Conservation (phyloP, 345 rosid species). For the Lagerstroemia speciosa region DNA sequence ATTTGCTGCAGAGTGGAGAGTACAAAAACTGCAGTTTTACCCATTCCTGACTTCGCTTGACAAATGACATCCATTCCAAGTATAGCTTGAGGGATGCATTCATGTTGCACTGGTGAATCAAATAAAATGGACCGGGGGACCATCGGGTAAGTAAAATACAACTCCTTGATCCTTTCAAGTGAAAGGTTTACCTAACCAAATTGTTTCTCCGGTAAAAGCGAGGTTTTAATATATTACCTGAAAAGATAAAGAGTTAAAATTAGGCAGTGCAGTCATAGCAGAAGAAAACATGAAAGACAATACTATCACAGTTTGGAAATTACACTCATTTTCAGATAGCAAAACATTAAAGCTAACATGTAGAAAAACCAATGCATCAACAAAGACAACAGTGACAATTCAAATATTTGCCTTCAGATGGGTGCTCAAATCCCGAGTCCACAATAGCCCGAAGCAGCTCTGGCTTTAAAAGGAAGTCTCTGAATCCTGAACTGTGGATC, state of each 20-base stretch:
- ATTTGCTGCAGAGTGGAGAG: slow-evolving; percentile 87
- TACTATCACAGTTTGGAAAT: background rate
- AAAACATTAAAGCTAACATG: background rate
- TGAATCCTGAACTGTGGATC: slow-evolving; percentile 99
- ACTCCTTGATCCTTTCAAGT: slow-evolving; percentile 53
- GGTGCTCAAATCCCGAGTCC: slow-evolving; percentile 99
- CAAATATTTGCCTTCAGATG: slow-evolving; percentile 73
- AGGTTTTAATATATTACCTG: slow-evolving; percentile 56
- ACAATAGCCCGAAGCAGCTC: slow-evolving; percentile 97
- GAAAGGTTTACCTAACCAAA: slow-evolving; percentile 53
- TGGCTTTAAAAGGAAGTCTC: slow-evolving; percentile 98
- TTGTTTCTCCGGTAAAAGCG: slow-evolving; percentile 56
- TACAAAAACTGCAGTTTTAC: slow-evolving; percentile 95
- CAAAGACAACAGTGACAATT: background rate
- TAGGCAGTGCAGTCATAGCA: slow-evolving; percentile 13
- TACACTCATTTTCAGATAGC: background rate
- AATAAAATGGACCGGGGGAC: slow-evolving; percentile 77
- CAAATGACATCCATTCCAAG: slow-evolving; percentile 98
- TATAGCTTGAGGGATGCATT: slow-evolving; percentile 98
- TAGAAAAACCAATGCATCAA: background rate
- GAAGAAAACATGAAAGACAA: background rate
- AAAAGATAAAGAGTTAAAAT: slow-evolving; percentile 2
- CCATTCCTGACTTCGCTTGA: slow-evolving; percentile 99
- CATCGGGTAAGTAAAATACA: slow-evolving; percentile 65
- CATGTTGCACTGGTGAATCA: slow-evolving; percentile 94